Evolutionary conservation across 192 early-diverging fungal species (phyloP).

Genomic region (Phycomyces nitens): DNA sequence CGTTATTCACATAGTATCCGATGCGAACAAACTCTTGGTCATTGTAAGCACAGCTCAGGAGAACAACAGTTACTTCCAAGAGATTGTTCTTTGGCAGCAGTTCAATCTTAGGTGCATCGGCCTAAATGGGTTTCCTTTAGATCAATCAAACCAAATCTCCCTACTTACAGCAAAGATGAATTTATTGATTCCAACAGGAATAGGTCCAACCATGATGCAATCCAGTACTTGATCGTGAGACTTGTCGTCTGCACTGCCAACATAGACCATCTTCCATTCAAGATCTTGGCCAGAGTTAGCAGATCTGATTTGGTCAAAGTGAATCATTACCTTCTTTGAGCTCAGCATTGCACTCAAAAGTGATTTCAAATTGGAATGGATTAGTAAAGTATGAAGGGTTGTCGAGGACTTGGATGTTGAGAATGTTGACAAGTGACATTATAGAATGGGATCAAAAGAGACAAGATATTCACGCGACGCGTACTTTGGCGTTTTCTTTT

Average conservation of each 20-base stretch:
- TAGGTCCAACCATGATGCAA: conserved; percentile 91
- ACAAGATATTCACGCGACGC: conserved; percentile 12
- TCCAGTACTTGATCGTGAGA: conserved; percentile 92
- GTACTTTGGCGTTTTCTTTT: neutral
- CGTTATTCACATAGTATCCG: conserved; percentile 98
- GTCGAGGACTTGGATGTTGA: conserved; percentile 79
- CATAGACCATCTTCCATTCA: conserved; percentile 97
- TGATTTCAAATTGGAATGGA: conserved; percentile 92
- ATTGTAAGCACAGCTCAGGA: conserved; percentile 86
- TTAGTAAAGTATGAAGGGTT: conserved; percentile 80
- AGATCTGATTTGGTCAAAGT: neutral
- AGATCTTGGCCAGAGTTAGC: conserved; percentile 55
- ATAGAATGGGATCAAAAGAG: conserved; percentile 14
- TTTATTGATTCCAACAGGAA: conserved; percentile 92
- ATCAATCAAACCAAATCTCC: too few relatives aligned
- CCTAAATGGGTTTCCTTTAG: conserved; percentile 30
- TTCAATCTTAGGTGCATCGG: conserved; percentile 66
- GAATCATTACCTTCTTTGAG: conserved; percentile 72
- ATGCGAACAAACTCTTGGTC: conserved; percentile 93
- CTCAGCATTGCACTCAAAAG: conserved; percentile 89
- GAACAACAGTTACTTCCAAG: conserved; percentile 85
- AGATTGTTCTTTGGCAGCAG: conserved; percentile 79
- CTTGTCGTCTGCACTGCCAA: conserved; percentile 82
- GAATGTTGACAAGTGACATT: conserved; percentile 82
- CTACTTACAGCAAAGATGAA: conserved; percentile 82